phyloP scores from a whole-genome alignment of 176 grass and related monocot genomes.

The Avena insularis region DNA sequence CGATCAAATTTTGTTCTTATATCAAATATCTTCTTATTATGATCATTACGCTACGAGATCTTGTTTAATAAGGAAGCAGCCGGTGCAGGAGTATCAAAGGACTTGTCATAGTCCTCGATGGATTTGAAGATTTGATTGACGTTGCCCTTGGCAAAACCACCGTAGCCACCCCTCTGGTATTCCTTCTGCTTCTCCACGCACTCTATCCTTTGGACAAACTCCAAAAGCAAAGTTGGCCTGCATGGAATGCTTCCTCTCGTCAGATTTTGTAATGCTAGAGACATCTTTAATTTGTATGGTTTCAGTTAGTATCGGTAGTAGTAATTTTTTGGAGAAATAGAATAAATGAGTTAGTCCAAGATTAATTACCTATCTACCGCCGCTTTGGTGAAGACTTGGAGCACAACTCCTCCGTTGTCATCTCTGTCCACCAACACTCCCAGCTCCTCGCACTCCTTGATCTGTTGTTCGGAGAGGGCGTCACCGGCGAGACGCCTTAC shows the following conservation, averaged over 20 bases:
- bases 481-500: constrained; percentile 69
- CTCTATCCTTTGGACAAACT: constrained; percentile 89
- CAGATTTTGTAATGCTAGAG: not conserved
- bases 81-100: constrained; percentile 53
- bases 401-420: constrained; percentile 67
- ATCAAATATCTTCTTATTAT: too few relatives aligned
- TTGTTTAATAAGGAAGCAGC: constrained; percentile 26
- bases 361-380: constrained; percentile 76
- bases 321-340: not conserved
- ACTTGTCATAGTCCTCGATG: constrained; percentile 93
- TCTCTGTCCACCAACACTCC: constrained; percentile 87
- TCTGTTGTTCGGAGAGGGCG: constrained; percentile 71
- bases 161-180: constrained; percentile 77
- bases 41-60: not conserved
- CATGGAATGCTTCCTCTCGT: constrained; percentile 6
- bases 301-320: not conserved
- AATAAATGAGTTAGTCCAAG: not conserved
- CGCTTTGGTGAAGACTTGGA: constrained; percentile 91
- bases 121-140: constrained; percentile 84
- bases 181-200: constrained; percentile 84
- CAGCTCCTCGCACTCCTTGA: constrained; percentile 80
- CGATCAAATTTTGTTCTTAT: too few relatives aligned
- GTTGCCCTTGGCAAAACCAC: constrained; percentile 89
- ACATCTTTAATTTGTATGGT: not conserved
- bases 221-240: constrained; percentile 91